Evolutionary conservation across 306 rosid genomes (phyloP), one percentile per base, ranked within the genome.

Genomic region (Mimosa bimucronata): DNA sequence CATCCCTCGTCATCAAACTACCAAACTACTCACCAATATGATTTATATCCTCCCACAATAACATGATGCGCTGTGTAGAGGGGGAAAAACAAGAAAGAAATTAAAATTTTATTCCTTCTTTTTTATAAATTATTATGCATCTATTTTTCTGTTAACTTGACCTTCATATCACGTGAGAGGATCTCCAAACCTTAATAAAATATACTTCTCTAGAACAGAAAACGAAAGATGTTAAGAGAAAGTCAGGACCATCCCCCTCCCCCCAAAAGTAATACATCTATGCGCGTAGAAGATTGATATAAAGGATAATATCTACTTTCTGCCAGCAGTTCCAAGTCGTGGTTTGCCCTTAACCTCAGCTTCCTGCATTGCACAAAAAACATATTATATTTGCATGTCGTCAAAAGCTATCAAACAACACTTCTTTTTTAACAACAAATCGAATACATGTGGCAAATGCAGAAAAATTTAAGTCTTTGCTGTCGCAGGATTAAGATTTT

Each of bases 401-500:
- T n/a, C n/a, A n/a, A n/a, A n/a, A n/a, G n/a, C n/a, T n/a, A n/a
- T 16, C 23, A 48, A 77, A 70, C 16, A 41, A n/a, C 66, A 4
- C n/a, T 61, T 73, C 40, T 29, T 82, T 44, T 9, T 42, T 9
- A 50, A 7, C 28, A 57, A 62, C 53, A 50, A 55, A 53, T 53
- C 69, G 58, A 77, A 29, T 86, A 92, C 98, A 97, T 95, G 98
- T 34, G 97, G 97, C 73, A 91, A 55, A 73, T 92, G 98, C 73
- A 95, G 74, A 85, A 66, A 95, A 69, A 95, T 95, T 82, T 74
- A 25, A 72, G 88, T 81, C 84, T 92, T 95, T 29, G 98, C 94
- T 50, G 94, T 88, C 40, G 98, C 90, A 13, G 98, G 98, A 77
- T 95, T 91, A 86, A 89, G 87, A 80, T 95, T 91, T 86, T 95